Base-by-base conservation (phyloP, 2,329 filamentous ascomycete genomes). In the Ceratocystis eucalypticola region DNA sequence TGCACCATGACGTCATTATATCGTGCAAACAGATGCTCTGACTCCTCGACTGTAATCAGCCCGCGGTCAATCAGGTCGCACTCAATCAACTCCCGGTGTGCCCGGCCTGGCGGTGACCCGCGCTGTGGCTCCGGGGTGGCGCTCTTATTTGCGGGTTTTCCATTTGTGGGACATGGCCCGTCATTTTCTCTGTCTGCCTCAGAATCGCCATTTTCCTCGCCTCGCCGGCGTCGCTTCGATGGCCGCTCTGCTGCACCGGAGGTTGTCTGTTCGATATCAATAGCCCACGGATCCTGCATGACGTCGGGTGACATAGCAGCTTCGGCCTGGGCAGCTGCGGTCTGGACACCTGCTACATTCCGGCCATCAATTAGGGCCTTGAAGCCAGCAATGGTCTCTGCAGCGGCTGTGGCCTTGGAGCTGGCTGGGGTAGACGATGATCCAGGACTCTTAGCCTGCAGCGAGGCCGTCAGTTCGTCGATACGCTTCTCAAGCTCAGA, bases 401-500 rank as follows among this genome's bases (percentile, higher is more conserved):
- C 33, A 10, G 65, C 61, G 12, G 70, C 70, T 7, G 73, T 72
- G 65, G 75, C 71, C 17, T 73, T 76, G 1, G n/a, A 12, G 41
- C 62, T 55, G 0, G 12, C 37, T 15, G 37, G 37, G 37, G 37
- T 41, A 41, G 55, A n/a, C 7, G 25, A 30, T 1, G 67, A 41
- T 1, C 33, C 41, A n/a, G 50, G 57, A n/a, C 55, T 59, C 44
- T 64, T 65, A 10, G 88, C 84, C 59, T 90, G 86, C 70, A 96
- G 74, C 45, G 85, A 91, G 5, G 90, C 89, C 6, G 89, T 96
- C 73, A 96, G 74, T 7, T 88, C 89, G 77, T 96, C 91, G 69
- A 96, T 93, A 78, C 95, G 95, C 79, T 88, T 91, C 79, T 96
- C 91, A 64, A 96, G 80, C 78, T 96, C 91, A 7, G 91, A 88